Base-by-base conservation (phyloP, 2,329 filamentous ascomycete genomes). In the Trichoderma arundinaceum region DNA sequence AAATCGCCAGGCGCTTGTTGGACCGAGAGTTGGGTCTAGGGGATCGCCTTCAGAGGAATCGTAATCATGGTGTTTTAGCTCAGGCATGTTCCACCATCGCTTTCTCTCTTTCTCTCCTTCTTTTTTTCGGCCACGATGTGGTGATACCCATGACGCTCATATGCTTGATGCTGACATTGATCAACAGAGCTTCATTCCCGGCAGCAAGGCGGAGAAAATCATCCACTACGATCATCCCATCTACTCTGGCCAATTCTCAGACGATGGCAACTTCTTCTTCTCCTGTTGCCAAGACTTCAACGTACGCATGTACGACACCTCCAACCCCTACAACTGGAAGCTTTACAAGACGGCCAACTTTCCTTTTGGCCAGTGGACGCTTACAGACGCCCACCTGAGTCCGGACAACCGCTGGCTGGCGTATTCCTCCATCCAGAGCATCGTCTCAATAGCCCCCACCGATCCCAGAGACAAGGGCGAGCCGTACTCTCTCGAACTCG, bases 251-350 rank as follows among this genome's bases (percentile, higher is more conserved):
- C 94, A 98, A 75, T 99, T 98, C 76, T 97, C 92, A 0, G 92
- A 96, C 69, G 95, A 99, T 72, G 95, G 95, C 32, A 96, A 97
- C 77, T 98, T 98, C 81, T 98, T 97, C 81, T 98, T 94, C 75
- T 89, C 90, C 6, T 95, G 91, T 73, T 91, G 90, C 9, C 92
- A 97, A 77, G 94, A 98, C 77, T 97, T 97, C 80, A 90, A 88
- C 71, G 93, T 99, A 9, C 90, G 94, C 61, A 94, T 99, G 92
- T 99, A 98, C 78, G 94, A 98, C 76, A 98, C 95, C 0, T 94
- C 92, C 1, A 97, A 97, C 71, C 93, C 94, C 0, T 96, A 95
- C 77, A 86, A 93, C 69, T 99, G 95, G 95, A 90, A 90, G 75
- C 94, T 97, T 77, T 97, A 97, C 82, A 98, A 94, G 80, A 94